phyloP scores from a whole-genome alignment of 164 flowering plant genomes.

The Aristolochia contorta region DNA sequence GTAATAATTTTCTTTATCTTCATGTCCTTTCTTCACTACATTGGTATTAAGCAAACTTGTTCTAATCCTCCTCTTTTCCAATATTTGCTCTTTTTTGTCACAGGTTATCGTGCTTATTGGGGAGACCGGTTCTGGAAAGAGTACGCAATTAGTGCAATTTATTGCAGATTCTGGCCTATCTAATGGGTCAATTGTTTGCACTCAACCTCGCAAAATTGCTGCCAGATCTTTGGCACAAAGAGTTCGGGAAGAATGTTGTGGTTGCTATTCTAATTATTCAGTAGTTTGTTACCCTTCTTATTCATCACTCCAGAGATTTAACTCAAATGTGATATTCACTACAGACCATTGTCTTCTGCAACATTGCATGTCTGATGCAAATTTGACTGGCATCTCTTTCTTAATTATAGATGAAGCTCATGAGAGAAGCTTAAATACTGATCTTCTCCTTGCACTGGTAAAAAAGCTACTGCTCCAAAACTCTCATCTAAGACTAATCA shows the following conservation, averaged over 20 bases:
- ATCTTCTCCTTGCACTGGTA: constrained; percentile 72
- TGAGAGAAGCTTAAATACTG: constrained; percentile 95
- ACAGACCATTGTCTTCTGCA: constrained; percentile 89
- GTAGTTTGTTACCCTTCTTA: constrained; percentile 39
- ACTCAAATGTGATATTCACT: constrained; percentile 53
- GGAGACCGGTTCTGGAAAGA: constrained; percentile 98
- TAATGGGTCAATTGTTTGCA: constrained; percentile 56
- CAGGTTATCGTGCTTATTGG: constrained; percentile 84
- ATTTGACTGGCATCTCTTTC: constrained; percentile 54
- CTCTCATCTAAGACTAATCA: constrained; percentile 62
- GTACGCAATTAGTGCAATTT: constrained; percentile 90
- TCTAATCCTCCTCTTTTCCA: neutral
- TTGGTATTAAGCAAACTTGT: neutral
- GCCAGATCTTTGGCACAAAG: constrained; percentile 73
- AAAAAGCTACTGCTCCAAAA: constrained; percentile 53
- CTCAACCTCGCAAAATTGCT: constrained; percentile 96
- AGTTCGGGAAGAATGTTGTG: constrained; percentile 66
- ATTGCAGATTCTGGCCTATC: constrained; percentile 73
- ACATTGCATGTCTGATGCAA: constrained; percentile 66
- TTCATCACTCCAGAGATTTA: constrained; percentile 38
- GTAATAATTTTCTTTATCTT: neutral
- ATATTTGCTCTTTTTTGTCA: neutral
- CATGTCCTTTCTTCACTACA: neutral
- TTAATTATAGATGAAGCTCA: constrained; percentile 96
- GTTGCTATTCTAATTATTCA: constrained; percentile 55